These are phyloP conservation scores for Neurospora discreta DNA, from an alignment of 495 filamentous ascomycete genomes.

Conservation along the genomic window DNA sequence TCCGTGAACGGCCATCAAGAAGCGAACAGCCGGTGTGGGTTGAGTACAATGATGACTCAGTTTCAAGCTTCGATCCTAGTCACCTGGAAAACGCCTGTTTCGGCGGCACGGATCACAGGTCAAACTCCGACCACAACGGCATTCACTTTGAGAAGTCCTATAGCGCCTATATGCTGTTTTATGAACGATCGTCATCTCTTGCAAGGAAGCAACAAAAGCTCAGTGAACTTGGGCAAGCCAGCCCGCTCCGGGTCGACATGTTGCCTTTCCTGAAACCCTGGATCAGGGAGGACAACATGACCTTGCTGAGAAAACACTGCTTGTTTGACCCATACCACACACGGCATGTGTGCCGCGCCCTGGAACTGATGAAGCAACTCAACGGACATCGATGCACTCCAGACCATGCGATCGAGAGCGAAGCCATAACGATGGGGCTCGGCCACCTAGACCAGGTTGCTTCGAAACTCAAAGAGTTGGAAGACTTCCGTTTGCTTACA, in stretches of 20 bases:
- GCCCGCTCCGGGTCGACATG: conserved; percentile 47
- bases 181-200: conserved; percentile 66
- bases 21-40: conserved; percentile 54
- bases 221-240: conserved; percentile 15
- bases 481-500: conserved; percentile 49
- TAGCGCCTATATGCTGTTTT: conserved; percentile 97
- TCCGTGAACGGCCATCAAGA: conserved; percentile 61
- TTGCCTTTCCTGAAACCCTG: conserved; percentile 43
- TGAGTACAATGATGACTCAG: conserved; percentile 85
- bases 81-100: conserved; percentile 68
- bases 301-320: conserved; percentile 65
- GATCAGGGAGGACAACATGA: conserved; percentile 62
- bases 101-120: conserved; percentile 55
- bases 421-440: conserved; percentile 54
- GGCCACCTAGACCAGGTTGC: conserved; percentile 70
- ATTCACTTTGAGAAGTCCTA: conserved; percentile 53
- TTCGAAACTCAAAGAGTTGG: conserved; percentile 58
- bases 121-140: conserved; percentile 32
- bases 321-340: conserved; percentile 67
- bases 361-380: conserved; percentile 37
- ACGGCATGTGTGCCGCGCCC: conserved; percentile 49
- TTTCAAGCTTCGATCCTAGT: conserved; percentile 60
- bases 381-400: conserved; percentile 34
- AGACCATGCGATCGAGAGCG: conserved; percentile 44
- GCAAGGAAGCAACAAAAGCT: conserved; percentile 35